phyloP scores from a whole-genome alignment of 495 filamentous ascomycete genomes.

The Sabuloglossum arenarium region DNA sequence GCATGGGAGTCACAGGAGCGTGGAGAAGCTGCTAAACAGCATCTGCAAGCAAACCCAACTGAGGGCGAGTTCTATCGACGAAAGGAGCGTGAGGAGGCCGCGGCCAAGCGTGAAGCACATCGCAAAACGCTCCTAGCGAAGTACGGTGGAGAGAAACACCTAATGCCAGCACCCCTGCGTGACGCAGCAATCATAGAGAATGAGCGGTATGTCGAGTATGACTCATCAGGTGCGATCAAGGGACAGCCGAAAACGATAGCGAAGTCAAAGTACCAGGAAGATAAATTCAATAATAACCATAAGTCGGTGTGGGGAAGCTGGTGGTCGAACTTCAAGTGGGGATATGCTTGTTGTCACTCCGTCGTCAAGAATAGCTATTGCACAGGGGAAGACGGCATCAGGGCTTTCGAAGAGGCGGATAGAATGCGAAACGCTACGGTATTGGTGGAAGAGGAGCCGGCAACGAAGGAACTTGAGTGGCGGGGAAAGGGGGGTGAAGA shows the following conservation, averaged over 20 bases:
- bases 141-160: conserved; percentile 56
- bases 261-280: conserved; percentile 80
- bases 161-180: conserved; percentile 40
- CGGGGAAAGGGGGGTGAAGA: conserved; percentile 6
- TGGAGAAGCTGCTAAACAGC: conserved; percentile 46
- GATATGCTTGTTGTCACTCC: conserved; percentile 91
- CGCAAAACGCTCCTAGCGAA: conserved; percentile 59
- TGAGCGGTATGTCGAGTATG: conserved; percentile 89
- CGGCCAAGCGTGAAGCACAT: conserved; percentile 42
- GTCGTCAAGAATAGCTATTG: conserved; percentile 92
- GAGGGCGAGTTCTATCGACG: conserved; percentile 68
- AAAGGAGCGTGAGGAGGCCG: conserved; percentile 50
- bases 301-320: conserved; percentile 89
- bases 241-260: conserved; percentile 53
- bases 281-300: conserved; percentile 78
- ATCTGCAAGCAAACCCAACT: conserved; percentile 92
- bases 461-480: conserved; percentile 17
- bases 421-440: conserved; percentile 1
- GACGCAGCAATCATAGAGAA: conserved; percentile 52
- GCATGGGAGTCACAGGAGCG: conserved; percentile 91
- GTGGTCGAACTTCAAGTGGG: conserved; percentile 93
- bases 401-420: conserved; percentile 43
- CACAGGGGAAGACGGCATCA: conserved; percentile 69
- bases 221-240: conserved; percentile 73
- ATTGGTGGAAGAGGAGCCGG: conserved; percentile 6